phyloP scores from a whole-genome alignment of 1,284 basidiomycete species.

The Cryptococcus sp. region DNA sequence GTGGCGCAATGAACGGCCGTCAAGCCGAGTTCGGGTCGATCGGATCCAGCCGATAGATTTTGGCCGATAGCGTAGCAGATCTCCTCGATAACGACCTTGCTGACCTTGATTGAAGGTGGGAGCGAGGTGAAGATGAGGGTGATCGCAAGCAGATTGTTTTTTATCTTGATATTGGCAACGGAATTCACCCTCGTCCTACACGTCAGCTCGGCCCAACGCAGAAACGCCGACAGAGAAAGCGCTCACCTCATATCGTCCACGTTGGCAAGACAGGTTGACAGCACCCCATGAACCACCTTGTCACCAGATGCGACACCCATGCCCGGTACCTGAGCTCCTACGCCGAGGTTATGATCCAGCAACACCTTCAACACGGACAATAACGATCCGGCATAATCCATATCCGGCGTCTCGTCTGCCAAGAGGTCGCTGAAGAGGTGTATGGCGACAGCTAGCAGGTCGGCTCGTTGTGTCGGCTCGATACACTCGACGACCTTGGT shows the following conservation, averaged over 20 bases:
- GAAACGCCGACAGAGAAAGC: no score
- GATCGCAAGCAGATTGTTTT: slow-evolving; percentile 80
- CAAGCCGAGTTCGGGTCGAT: slow-evolving; percentile 64
- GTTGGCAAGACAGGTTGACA: slow-evolving; percentile 77
- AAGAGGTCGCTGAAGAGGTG: slow-evolving; percentile 76
- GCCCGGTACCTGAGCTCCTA: slow-evolving; percentile 29
- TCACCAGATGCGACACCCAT: slow-evolving; percentile 28
- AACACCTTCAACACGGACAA: slow-evolving; percentile 71
- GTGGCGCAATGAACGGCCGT: slow-evolving; percentile 84
- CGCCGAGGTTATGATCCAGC: slow-evolving; percentile 51
- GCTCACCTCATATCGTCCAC: slow-evolving; percentile 90
- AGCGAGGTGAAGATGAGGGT: slow-evolving; percentile 80
- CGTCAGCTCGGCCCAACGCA: neutral
- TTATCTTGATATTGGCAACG: slow-evolving; percentile 75
- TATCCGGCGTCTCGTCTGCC: slow-evolving; percentile 71
- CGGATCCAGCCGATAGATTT: slow-evolving; percentile 56
- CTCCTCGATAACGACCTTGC: slow-evolving; percentile 73
- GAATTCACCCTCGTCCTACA: slow-evolving; percentile 68
- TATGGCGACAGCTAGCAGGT: slow-evolving; percentile 72
- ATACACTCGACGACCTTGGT: slow-evolving; percentile 59
- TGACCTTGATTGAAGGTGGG: slow-evolving; percentile 62
- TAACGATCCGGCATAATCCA: slow-evolving; percentile 72
- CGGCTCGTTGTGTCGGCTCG: slow-evolving; percentile 51
- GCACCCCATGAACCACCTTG: slow-evolving; percentile 71
- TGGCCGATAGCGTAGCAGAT: slow-evolving; percentile 77